phyloP scores from a whole-genome alignment of 1,284 basidiomycete species.

The Ganoderma resinaceum region DNA sequence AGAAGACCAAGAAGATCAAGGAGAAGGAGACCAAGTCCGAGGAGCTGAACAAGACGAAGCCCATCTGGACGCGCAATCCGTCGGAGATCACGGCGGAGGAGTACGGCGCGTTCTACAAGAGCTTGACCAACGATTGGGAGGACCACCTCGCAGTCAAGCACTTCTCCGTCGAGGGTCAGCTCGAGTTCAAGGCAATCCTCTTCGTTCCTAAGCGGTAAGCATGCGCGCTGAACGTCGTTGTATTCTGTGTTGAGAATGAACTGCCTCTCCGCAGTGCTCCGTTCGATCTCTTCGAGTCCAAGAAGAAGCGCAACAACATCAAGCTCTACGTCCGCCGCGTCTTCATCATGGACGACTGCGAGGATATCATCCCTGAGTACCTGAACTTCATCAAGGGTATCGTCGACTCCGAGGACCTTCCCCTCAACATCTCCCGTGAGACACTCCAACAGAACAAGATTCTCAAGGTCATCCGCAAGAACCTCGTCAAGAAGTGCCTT shows the following conservation, averaged over 20 bases:
- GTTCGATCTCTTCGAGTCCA: constrained; percentile 99
- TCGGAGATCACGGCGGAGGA: constrained; percentile 93
- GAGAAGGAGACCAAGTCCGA: constrained; percentile 90
- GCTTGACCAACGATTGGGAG: constrained; percentile 99
- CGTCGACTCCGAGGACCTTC: constrained; percentile 99
- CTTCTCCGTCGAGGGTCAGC: constrained; percentile 99
- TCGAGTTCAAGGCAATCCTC: constrained; percentile 99
- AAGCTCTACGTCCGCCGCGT: constrained; percentile 99
- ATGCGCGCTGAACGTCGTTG: constrained; percentile 35
- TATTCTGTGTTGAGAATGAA: neutral
- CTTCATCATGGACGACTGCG: constrained; percentile 99
- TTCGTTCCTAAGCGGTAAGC: constrained; percentile 93
- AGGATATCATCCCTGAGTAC: constrained; percentile 99
- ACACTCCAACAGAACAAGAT: constrained; percentile 99
- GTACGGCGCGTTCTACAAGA: constrained; percentile 99
- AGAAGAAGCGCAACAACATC: constrained; percentile 99
- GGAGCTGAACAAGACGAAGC: constrained; percentile 99
- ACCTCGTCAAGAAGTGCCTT: constrained; percentile 98
- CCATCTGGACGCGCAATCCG: constrained; percentile 99
- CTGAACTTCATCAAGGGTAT: constrained; percentile 99
- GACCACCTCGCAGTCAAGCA: constrained; percentile 99
- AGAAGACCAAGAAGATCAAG: constrained; percentile 99
- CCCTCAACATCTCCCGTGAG: constrained; percentile 99
- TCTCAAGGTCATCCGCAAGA: constrained; percentile 98
- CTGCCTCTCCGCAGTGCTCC: constrained; percentile 69